These are phyloP conservation scores for Dothidotthia symphoricarpi DNA, from an alignment of 2,329 filamentous ascomycete species.

Conservation along the genomic window DNA sequence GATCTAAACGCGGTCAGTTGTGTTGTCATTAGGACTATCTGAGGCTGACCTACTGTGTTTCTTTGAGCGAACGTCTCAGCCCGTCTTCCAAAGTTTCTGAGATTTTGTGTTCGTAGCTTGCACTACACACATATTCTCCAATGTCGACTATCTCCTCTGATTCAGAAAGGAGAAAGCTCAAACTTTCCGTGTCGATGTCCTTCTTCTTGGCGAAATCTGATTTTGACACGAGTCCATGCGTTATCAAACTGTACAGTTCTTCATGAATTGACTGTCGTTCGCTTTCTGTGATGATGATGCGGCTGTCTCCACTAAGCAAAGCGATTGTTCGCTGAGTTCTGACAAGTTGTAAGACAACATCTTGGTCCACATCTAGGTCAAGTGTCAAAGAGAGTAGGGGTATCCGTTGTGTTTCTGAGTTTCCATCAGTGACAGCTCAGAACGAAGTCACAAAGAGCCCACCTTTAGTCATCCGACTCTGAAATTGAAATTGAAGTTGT, in stretches of 20 bases:
- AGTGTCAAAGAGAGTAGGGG: conserved; percentile 14
- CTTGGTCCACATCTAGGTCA: conserved; percentile 22
- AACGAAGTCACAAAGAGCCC: background rate
- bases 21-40: background rate
- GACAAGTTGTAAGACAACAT: conserved; percentile 21
- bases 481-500: conserved; percentile 20
- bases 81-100: conserved; percentile 6
- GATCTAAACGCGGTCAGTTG: no score
- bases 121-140: conserved; percentile 19
- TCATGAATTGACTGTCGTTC: conserved; percentile 19
- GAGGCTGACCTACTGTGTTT: conserved; percentile 15
- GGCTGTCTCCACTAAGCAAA: conserved; percentile 24
- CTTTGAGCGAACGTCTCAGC: conserved; percentile 11
- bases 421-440: conserved; percentile 1
- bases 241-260: conserved; percentile 9
- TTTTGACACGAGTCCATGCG: conserved; percentile 16
- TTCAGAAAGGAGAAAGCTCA: conserved; percentile 19
- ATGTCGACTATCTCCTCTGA: conserved; percentile 13
- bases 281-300: conserved; percentile 24
- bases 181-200: conserved; percentile 22
- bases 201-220: conserved; percentile 18
- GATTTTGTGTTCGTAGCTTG: conserved; percentile 13
- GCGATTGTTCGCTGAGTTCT: conserved; percentile 15
- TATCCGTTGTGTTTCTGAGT: conserved; percentile 14
- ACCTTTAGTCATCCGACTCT: conserved; percentile 19